Evolutionary conservation across 192 early-diverging fungal species (phyloP), one percentile per base, ranked within the genome.

Genomic region (Allomyces javanicus): DNA sequence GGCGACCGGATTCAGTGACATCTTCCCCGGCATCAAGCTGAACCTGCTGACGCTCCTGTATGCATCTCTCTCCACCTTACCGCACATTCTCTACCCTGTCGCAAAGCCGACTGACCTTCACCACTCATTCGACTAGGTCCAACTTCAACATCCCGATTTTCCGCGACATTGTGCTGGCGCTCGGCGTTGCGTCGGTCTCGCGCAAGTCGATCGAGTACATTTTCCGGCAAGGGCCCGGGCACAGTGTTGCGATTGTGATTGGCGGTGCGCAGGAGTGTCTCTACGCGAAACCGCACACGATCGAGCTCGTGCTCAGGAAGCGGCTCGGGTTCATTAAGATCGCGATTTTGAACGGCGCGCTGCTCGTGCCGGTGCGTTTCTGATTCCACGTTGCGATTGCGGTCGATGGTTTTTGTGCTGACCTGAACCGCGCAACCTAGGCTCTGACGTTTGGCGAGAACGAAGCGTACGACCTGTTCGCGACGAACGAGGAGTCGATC

Each of bases 201-300:
- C 81, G 87, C 63, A 69, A 73, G 23, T 89, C 87, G 1, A 91
- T 89, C 64, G 86, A 89, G 63, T 70, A 81, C 58, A 89, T 94
- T 64, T 78, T 97, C 65, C 71, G 62, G 10, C 79, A 76, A 44
- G 89, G 88, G 10, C 86, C 80, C 61, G 89, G 79, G 50, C 75
- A 77, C 62, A 85, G 79, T 24, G 83, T 82, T 72, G 82, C 90
- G 58, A 85, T 96, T 62, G 95, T 94, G 10, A 85, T 95, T 11
- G 95, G 95, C 14, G 95, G 95, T 6, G 93, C 93, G 2, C 77
- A 84, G 33, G 95, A 98, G 69, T 82, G 87, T 44, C 79, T 90
- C 58, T 72, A 79, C 45, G 90, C 89, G 1, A 78, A 80, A 27
- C 82, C 83, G 11, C 79, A 81, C 25, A 73, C 76, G 5, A 70